Evolutionary conservation across 352 stramenopile species (phyloP).

Genomic region (Plasmopara halstedii): DNA sequence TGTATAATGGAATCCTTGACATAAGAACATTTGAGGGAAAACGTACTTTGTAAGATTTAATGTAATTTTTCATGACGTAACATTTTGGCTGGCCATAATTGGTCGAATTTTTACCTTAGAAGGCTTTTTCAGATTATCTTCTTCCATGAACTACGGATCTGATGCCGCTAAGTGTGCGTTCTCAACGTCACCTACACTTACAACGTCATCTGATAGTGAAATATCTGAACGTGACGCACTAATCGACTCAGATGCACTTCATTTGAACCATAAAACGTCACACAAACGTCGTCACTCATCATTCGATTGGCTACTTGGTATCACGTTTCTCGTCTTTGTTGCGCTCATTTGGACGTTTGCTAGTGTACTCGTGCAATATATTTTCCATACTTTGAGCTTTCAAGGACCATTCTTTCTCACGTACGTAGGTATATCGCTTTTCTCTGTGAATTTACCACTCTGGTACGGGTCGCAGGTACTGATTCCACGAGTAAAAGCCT

Average conservation of each 20-base stretch:
- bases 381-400: constrained; percentile 84
- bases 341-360: constrained; percentile 81
- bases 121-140: constrained; percentile 8
- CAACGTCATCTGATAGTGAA: constrained; percentile 16
- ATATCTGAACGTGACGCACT: constrained; percentile 17
- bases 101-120: not conserved
- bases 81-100: constrained; percentile 1
- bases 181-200: constrained; percentile 15
- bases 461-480: constrained; percentile 59
- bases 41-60: too few relatives aligned
- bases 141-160: constrained; percentile 13
- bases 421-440: constrained; percentile 82
- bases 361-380: constrained; percentile 84
- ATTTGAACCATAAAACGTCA: constrained; percentile 9
- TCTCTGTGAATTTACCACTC: constrained; percentile 76
- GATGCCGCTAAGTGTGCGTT: constrained; percentile 11
- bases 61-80: not conserved
- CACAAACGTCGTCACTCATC: constrained; percentile 17
- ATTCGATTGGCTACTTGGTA: constrained; percentile 63
- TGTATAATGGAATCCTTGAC: too few relatives aligned
- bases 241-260: constrained; percentile 14
- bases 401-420: constrained; percentile 85
- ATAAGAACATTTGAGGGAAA: too few relatives aligned
- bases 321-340: constrained; percentile 66
- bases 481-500: constrained; percentile 28